Evolutionary conservation across 2,329 filamentous ascomycete genomes (phyloP).

Genomic region (Hymenoscyphus occultus): DNA sequence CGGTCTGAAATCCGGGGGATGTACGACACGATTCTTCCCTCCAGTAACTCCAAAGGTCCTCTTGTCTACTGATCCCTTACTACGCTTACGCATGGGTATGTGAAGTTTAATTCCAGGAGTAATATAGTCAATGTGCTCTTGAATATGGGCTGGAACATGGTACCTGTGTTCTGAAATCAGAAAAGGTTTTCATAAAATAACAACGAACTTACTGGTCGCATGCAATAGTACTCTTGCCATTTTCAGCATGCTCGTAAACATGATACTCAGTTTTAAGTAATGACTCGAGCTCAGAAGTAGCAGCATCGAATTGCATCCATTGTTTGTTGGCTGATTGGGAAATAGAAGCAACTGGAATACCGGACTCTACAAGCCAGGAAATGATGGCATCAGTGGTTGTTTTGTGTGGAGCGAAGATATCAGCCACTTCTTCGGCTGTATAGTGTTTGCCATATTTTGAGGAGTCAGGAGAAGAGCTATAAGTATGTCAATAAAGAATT

Average conservation of each 20-base stretch:
- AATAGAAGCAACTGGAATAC: slow-evolving; percentile 48
- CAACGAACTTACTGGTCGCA: slow-evolving; percentile 24
- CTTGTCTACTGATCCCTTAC: slow-evolving; percentile 17
- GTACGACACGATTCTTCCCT: slow-evolving; percentile 8
- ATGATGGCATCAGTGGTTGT: slow-evolving; percentile 49
- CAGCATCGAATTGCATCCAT: slow-evolving; percentile 36
- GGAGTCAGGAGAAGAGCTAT: slow-evolving; percentile 41
- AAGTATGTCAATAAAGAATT: not conserved
- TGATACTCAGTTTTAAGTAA: slow-evolving; percentile 50
- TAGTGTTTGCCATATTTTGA: slow-evolving; percentile 47
- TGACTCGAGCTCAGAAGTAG: slow-evolving; percentile 42
- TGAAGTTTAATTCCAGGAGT: slow-evolving; percentile 36
- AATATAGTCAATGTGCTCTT: slow-evolving; percentile 34
- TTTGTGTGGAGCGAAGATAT: slow-evolving; percentile 42
- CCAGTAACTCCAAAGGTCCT: slow-evolving; percentile 23
- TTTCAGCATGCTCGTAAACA: slow-evolving; percentile 44
- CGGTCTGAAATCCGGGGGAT: slow-evolving; percentile 12
- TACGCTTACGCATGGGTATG: slow-evolving; percentile 44
- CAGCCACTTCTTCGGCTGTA: slow-evolving; percentile 39
- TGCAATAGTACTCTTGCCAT: slow-evolving; percentile 41
- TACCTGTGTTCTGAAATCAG: slow-evolving; percentile 19
- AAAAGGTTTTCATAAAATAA: not conserved
- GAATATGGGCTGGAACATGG: slow-evolving; percentile 30
- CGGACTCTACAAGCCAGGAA: slow-evolving; percentile 50
- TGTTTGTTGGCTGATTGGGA: slow-evolving; percentile 41